Conservation (phyloP, 352 stramenopile species). For the Globisporangium mamillatum region DNA sequence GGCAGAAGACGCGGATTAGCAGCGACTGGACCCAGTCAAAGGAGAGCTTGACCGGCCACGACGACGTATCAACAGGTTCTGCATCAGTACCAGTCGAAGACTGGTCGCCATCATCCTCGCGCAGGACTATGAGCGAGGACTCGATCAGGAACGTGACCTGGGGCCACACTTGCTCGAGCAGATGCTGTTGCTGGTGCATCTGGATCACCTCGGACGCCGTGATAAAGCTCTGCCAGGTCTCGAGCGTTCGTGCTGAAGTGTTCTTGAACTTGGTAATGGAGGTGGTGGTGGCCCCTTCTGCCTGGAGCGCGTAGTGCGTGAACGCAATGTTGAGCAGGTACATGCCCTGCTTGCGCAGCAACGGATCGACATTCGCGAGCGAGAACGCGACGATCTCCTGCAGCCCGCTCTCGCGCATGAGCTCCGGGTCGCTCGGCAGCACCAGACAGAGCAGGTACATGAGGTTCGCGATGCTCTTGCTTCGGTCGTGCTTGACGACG, state of each 20-base stretch:
- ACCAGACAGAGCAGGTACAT: constrained; percentile 64
- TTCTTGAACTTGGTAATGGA: constrained; percentile 10
- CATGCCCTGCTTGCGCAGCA: constrained; percentile 69
- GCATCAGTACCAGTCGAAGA: too few relatives aligned
- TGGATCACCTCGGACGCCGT: constrained; percentile 78
- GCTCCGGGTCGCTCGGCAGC: constrained; percentile 38
- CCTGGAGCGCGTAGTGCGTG: constrained; percentile 35
- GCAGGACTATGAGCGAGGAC: constrained; percentile 30
- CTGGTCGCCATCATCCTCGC: not conserved
- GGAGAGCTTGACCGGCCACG: constrained; percentile 58
- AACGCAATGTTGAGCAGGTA: constrained; percentile 69
- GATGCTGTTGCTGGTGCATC: constrained; percentile 78
- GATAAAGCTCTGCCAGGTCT: constrained; percentile 69
- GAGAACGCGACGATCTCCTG: constrained; percentile 54
- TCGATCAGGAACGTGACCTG: constrained; percentile 58
- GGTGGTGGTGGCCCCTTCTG: not conserved
- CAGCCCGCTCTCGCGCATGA: constrained; percentile 35
- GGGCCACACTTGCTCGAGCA: constrained; percentile 83
- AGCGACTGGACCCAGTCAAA: constrained; percentile 81
- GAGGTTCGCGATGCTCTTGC: constrained; percentile 37
- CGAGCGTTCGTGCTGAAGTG: not conserved
- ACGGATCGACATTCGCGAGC: constrained; percentile 44
- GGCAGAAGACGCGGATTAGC: constrained; percentile 61
- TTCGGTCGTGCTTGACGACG: constrained; percentile 1
- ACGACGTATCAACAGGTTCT: not conserved